Evolutionary conservation across 2,329 filamentous ascomycete species (phyloP).

Genomic region (Botrytis sinoallii): DNA sequence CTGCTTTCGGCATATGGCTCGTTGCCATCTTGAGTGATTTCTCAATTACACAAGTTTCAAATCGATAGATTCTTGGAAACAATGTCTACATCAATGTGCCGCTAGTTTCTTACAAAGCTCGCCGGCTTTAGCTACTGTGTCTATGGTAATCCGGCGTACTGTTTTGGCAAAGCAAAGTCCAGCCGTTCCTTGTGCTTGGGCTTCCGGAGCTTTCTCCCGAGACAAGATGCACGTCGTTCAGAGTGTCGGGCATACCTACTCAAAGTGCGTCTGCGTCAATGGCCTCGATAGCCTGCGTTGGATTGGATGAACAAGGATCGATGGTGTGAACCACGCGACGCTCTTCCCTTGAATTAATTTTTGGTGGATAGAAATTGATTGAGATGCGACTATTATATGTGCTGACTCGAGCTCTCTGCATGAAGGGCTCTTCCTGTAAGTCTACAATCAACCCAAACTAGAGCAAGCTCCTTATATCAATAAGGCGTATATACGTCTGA

Average conservation of each 20-base stretch:
- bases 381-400: not conserved
- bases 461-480: not conserved
- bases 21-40: not conserved
- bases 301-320: not conserved
- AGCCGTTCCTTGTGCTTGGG: not conserved
- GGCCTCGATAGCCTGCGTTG: not conserved
- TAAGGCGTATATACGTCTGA: not conserved
- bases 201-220: not conserved
- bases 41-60: not conserved
- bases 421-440: not conserved
- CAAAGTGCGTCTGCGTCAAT: not conserved
- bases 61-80: not conserved
- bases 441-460: not conserved
- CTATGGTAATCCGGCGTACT: not conserved
- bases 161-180: not conserved
- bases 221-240: not conserved
- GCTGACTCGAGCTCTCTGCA: not conserved
- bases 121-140: not conserved
- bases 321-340: not conserved
- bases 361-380: not conserved
- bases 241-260: not conserved
- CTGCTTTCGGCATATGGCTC: not conserved
- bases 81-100: not conserved
- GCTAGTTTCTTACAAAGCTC: not conserved
- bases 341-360: not conserved